phyloP scores from a whole-genome alignment of 176 grass and related monocot genomes.

The Oryza nivara region DNA sequence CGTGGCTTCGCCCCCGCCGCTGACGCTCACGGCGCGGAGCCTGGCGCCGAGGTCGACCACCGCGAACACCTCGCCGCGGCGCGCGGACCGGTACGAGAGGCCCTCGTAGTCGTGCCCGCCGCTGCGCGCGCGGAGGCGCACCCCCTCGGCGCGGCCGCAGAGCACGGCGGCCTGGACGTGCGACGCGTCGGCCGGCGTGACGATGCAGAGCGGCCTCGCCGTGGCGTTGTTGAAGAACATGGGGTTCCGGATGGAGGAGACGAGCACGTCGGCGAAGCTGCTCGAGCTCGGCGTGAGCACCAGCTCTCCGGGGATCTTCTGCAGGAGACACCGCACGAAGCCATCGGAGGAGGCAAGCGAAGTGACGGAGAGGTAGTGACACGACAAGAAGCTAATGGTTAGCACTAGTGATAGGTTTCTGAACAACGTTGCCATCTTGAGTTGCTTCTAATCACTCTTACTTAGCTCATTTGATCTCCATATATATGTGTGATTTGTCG shows the following conservation, averaged over 20 bases:
- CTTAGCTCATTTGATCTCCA: background rate
- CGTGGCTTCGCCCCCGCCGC: background rate
- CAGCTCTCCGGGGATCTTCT: conserved; percentile 33
- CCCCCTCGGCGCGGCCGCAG: conserved; percentile 39
- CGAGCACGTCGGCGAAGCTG: conserved; percentile 54
- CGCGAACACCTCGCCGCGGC: conserved; percentile 33
- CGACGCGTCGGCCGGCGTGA: conserved; percentile 43
- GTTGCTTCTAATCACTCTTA: background rate
- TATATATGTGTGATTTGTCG: conserved; percentile 18
- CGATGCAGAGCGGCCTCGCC: conserved; percentile 57
- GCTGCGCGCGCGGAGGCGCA: conserved; percentile 41
- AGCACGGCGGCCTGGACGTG: conserved; percentile 60
- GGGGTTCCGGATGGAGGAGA: conserved; percentile 60
- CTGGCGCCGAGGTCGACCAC: conserved; percentile 52
- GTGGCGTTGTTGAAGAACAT: conserved; percentile 39
- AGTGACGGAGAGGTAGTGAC: background rate
- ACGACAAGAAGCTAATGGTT: background rate
- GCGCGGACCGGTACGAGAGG: conserved; percentile 70
- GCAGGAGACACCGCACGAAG: conserved; percentile 58
- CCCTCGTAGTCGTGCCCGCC: conserved; percentile 83
- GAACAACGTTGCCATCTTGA: background rate
- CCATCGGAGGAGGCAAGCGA: conserved; percentile 27
- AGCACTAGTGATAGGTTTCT: background rate
- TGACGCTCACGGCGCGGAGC: conserved; percentile 37
- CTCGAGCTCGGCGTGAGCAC: conserved; percentile 31